phyloP scores from a whole-genome alignment of 495 filamentous ascomycete species.

The Penicillium bovifimosum region DNA sequence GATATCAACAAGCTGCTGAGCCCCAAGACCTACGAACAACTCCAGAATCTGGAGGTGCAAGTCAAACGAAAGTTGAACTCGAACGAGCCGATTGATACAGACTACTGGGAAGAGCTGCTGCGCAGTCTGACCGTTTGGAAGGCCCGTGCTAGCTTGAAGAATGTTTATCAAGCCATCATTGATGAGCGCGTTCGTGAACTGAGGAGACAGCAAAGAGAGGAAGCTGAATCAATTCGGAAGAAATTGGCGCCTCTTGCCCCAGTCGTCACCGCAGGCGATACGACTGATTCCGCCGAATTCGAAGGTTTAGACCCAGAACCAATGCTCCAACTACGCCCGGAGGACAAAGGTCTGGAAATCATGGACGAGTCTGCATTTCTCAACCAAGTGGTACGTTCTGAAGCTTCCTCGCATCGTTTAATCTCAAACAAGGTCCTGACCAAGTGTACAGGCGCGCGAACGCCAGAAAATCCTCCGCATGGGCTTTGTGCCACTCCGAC shows the following conservation, averaged over 20 bases:
- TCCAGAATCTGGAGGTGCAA: conserved; percentile 77
- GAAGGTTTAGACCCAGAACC: conserved; percentile 63
- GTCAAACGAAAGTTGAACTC: conserved; percentile 78
- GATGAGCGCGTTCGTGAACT: conserved; percentile 64
- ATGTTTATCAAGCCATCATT: conserved; percentile 73
- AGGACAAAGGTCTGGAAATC: conserved; percentile 61
- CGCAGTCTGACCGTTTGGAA: conserved; percentile 84
- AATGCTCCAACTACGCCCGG: conserved; percentile 57
- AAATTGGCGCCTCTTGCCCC: conserved; percentile 50
- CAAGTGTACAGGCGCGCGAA: conserved; percentile 45
- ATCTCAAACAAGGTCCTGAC: neutral
- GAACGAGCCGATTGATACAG: conserved; percentile 88
- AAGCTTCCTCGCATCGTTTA: neutral
- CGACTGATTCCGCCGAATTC: conserved; percentile 18
- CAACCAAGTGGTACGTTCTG: conserved; percentile 46
- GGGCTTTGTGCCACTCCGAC: conserved; percentile 62
- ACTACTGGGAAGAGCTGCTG: conserved; percentile 95
- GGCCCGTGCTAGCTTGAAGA: conserved; percentile 78
- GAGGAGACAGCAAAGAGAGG: conserved; percentile 61
- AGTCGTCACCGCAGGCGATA: conserved; percentile 6
- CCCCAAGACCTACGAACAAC: conserved; percentile 81
- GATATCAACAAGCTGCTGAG: conserved; percentile 84
- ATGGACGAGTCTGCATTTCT: conserved; percentile 60
- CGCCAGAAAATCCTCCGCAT: conserved; percentile 60
- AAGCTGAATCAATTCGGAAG: conserved; percentile 55